Conservation (phyloP, 805 yeast species). For the Dipodascus geniculatus region DNA sequence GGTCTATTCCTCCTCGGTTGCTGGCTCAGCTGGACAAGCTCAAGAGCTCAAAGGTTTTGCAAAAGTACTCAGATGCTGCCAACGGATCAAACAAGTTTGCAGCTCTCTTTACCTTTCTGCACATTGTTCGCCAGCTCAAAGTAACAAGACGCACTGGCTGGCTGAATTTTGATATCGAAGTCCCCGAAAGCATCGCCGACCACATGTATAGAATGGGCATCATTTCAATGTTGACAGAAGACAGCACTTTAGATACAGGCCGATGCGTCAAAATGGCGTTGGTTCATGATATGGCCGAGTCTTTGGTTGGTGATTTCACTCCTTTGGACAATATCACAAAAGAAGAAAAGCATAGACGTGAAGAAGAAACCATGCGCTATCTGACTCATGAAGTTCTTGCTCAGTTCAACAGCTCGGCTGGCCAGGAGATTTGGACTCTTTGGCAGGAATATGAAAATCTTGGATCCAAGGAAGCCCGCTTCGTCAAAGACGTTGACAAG, state of each 20-base stretch:
- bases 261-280: constrained; percentile 77
- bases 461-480: constrained; percentile 68
- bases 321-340: constrained; percentile 67
- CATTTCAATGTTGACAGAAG: constrained; percentile 54
- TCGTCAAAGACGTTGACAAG: constrained; percentile 91
- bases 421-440: constrained; percentile 51
- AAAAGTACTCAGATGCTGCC: constrained; percentile 13
- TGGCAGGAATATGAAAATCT: constrained; percentile 90
- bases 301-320: constrained; percentile 89
- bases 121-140: constrained; percentile 62
- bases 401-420: constrained; percentile 53
- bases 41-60: constrained; percentile 3
- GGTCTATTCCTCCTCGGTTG: constrained; percentile 39
- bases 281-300: constrained; percentile 90
- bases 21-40: constrained; percentile 24
- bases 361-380: constrained; percentile 58
- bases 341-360: constrained; percentile 75
- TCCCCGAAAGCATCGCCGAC: constrained; percentile 29
- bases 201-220: constrained; percentile 61
- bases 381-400: constrained; percentile 43
- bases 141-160: constrained; percentile 86
- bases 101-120: constrained; percentile 39
- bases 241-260: constrained; percentile 42
- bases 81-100: constrained; percentile 9
- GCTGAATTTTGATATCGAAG: constrained; percentile 53